These are phyloP conservation scores for Scheffersomyces segobiensis DNA, from an alignment of 1,139 yeast species.

Conservation along the genomic window DNA sequence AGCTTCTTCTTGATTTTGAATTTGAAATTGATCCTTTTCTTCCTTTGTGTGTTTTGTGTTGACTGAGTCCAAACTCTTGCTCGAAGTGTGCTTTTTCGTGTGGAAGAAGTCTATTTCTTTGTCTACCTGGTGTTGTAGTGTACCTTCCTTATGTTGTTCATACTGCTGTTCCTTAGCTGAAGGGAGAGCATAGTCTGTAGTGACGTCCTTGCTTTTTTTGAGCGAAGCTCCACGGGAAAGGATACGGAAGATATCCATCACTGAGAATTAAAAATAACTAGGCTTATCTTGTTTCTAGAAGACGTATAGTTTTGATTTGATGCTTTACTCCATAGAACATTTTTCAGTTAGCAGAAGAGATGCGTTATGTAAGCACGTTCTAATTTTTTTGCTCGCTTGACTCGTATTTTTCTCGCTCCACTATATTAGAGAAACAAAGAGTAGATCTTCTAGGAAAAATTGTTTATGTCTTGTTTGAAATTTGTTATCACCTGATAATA, in stretches of 20 bases:
- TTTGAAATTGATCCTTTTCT: conserved; percentile 17
- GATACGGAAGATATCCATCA: conserved; percentile 88
- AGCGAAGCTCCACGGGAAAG: conserved; percentile 83
- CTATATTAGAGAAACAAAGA: neutral
- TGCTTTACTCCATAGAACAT: neutral
- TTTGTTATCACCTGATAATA: too few species aligned
- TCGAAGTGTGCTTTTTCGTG: conserved; percentile 40
- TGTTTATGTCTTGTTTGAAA: too few species aligned
- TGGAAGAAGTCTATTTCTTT: conserved; percentile 73
- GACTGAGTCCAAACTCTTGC: neutral
- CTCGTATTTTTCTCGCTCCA: neutral
- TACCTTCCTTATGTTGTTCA: conserved; percentile 33
- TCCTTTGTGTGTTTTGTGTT: conserved; percentile 12
- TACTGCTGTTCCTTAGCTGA: conserved; percentile 17
- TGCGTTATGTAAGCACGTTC: conserved; percentile 1
- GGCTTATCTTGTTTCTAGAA: neutral
- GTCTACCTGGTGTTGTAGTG: conserved; percentile 47
- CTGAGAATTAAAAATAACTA: conserved; percentile 4
- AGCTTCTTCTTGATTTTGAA: conserved; percentile 20
- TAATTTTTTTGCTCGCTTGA: neutral
- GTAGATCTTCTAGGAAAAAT: too few species aligned
- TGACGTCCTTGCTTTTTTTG: conserved; percentile 49
- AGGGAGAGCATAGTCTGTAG: conserved; percentile 49
- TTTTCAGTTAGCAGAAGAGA: neutral
- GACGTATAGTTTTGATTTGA: neutral